phyloP scores from a whole-genome alignment of 1,139 yeast species.

The Debaryomyces psychrophilus region DNA sequence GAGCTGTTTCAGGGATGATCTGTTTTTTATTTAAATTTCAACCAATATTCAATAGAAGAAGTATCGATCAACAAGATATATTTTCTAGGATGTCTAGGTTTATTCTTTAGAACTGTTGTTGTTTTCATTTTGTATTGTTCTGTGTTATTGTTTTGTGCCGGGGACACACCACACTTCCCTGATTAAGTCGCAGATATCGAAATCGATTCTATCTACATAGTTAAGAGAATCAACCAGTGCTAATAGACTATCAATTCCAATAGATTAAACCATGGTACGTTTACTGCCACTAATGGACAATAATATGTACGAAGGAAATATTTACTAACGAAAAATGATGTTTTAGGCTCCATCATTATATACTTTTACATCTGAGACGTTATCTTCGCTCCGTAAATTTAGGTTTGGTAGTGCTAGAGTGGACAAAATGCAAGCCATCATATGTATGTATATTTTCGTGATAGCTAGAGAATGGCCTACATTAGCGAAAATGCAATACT shows the following conservation, averaged over 20 bases:
- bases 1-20: background rate
- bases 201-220: background rate
- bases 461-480: background rate
- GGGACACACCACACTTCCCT: conserved; percentile 13
- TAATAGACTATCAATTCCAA: background rate
- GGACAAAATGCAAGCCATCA: conserved; percentile 61
- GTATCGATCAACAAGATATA: conserved; percentile 3
- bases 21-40: background rate
- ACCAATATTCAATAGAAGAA: background rate
- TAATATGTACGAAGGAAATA: background rate
- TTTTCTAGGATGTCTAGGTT: background rate
- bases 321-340: background rate
- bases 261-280: conserved; percentile 3
- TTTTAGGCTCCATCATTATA: conserved; percentile 54
- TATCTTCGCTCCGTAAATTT: conserved; percentile 64
- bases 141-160: conserved; percentile 16
- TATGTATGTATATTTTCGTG: conserved; percentile 44
- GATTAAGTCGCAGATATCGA: conserved; percentile 10
- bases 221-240: background rate
- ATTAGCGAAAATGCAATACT: conserved; percentile 7
- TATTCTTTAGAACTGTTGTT: conserved; percentile 5
- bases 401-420: conserved; percentile 73
- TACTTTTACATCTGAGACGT: conserved; percentile 66
- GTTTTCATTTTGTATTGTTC: conserved; percentile 13
- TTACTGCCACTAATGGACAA: no score